phyloP scores from a whole-genome alignment of 1,139 yeast species.

The Maudiozyma humilis region DNA sequence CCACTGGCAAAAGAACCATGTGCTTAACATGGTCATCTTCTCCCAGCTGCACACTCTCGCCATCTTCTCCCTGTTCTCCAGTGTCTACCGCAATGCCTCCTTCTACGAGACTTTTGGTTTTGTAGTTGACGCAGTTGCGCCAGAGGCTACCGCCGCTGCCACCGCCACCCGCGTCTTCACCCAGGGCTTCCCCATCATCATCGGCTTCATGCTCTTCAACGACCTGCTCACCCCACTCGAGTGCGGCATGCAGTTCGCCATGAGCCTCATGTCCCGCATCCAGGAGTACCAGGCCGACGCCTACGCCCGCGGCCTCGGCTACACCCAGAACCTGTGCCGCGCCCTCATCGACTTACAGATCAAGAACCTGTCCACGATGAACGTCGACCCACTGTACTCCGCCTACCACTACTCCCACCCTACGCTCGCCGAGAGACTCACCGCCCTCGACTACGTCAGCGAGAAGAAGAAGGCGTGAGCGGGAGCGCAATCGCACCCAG shows the following conservation, averaged over 20 bases:
- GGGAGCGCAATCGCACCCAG: too few relatives aligned
- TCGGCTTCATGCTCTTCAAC: conserved; percentile 70
- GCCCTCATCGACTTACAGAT: conserved; percentile 70
- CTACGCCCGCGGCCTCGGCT: conserved; percentile 69
- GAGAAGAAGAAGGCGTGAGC: conserved; percentile 34
- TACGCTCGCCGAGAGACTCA: conserved; percentile 75
- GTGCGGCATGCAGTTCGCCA: conserved; percentile 53
- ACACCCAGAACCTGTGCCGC: conserved; percentile 55
- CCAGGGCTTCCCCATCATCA: conserved; percentile 53
- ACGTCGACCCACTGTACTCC: conserved; percentile 83
- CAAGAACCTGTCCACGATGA: conserved; percentile 74
- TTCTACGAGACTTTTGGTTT: conserved; percentile 78
- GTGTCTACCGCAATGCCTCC: conserved; percentile 69
- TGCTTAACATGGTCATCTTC: conserved; percentile 58
- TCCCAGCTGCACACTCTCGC: conserved; percentile 57
- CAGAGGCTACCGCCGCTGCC: conserved; percentile 5
- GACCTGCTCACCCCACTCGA: conserved; percentile 75
- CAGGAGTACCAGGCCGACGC: conserved; percentile 91
- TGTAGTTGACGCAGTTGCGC: conserved; percentile 24
- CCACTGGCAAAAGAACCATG: conserved; percentile 89
- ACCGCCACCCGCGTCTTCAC: conserved; percentile 24
- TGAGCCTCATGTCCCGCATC: conserved; percentile 67
- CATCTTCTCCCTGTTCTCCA: conserved; percentile 65
- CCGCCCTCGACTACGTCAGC: conserved; percentile 51
- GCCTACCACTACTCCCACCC: conserved; percentile 91